Evolutionary conservation across 805 yeast genomes (phyloP).

Genomic region (Diddensiella transvaalensis): DNA sequence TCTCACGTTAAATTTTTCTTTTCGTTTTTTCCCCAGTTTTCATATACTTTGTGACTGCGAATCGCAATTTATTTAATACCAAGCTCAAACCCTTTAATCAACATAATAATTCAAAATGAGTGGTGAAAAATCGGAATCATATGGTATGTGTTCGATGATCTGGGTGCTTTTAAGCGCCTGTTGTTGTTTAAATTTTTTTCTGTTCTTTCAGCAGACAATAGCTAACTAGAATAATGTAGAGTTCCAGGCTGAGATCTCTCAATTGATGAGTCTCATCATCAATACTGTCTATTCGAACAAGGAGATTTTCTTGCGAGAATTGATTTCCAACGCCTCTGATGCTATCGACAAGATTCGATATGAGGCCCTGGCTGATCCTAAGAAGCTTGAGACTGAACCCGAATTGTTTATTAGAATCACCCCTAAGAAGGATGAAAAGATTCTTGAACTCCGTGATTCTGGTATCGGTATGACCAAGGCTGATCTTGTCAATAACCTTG

Average conservation of each 20-base stretch:
- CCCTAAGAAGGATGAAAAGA: constrained; percentile 91
- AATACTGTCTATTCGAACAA: constrained; percentile 99
- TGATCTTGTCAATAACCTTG: constrained; percentile 96
- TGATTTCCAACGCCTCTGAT: constrained; percentile 98
- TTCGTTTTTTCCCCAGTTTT: not conserved
- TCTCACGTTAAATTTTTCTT: no score
- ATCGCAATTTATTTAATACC: not conserved
- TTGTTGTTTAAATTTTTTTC: no score
- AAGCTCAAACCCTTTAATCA: not conserved
- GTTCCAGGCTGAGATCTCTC: constrained; percentile 99
- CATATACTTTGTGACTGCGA: no score
- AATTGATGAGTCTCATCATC: constrained; percentile 99
- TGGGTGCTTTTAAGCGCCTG: no score
- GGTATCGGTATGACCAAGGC: constrained; percentile 99
- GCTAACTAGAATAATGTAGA: no score
- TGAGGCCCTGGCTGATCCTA: constrained; percentile 89
- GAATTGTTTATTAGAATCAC: constrained; percentile 96
- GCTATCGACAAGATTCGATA: constrained; percentile 98
- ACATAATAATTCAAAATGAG: constrained; percentile 22
- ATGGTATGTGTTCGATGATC: constrained; percentile 39
- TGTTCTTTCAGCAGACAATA: not conserved
- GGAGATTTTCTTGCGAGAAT: constrained; percentile 98
- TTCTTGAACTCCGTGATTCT: constrained; percentile 95
- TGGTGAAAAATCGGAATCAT: constrained; percentile 38
- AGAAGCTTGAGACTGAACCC: constrained; percentile 89